Percentiles rank a stretch among this genome's conserved stretches.
Conservation (phyloP, 129 eudicot genomes). For the Chrysanthemum makinoi region DNA sequence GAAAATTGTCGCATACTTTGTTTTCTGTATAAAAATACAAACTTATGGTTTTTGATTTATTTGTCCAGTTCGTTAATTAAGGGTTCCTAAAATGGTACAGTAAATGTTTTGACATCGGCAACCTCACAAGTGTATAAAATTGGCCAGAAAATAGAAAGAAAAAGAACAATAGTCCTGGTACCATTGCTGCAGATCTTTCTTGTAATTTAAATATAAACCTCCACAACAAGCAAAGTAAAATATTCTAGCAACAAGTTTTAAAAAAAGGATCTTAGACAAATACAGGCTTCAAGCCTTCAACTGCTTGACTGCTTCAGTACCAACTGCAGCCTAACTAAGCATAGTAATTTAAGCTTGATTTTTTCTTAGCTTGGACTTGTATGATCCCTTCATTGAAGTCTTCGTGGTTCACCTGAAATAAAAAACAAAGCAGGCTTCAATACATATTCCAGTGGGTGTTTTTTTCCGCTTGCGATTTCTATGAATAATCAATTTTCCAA, state of each 20-base stretch:
- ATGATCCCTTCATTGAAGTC: slow-evolving; percentile 93
- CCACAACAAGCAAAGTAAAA: background rate
- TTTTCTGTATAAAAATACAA: too few relatives aligned
- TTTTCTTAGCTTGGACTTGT: slow-evolving; percentile 92
- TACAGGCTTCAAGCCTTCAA: background rate
- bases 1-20: too few relatives aligned
- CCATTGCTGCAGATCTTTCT: too few relatives aligned
- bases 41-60: too few relatives aligned
- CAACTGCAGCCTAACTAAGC: slow-evolving; percentile 47
- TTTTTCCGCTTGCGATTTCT: background rate
- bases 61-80: too few relatives aligned
- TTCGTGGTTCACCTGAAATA: slow-evolving; percentile 78
- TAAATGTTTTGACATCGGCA: too few relatives aligned
- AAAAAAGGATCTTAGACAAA: background rate
- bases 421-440: slow-evolving; percentile 7
- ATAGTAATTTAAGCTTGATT: slow-evolving; percentile 80
- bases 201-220: too few relatives aligned
- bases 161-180: too few relatives aligned
- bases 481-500: background rate
- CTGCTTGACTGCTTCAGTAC: background rate
- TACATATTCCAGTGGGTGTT: background rate
- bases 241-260: background rate
- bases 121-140: too few relatives aligned
- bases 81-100: too few relatives aligned
- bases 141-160: too few relatives aligned